A percentile compares a stretch with the other conserved stretches of the same genome.
Evolutionary conservation across 2,329 filamentous ascomycete genomes (phyloP).

Genomic region (Curvularia lunata): DNA sequence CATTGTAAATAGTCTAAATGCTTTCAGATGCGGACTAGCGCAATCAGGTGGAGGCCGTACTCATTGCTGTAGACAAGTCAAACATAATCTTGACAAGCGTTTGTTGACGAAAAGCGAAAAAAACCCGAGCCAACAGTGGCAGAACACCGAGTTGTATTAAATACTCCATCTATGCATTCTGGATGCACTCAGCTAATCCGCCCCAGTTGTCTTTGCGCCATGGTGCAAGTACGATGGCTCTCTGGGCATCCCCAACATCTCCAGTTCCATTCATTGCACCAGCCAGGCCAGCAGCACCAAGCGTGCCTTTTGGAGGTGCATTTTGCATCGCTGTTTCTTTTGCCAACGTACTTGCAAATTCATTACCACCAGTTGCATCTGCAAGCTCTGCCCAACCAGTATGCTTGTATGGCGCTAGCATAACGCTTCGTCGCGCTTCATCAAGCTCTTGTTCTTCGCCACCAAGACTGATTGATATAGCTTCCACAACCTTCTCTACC

Average conservation of each 20-base stretch:
- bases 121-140: neutral
- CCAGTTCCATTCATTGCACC: slow-evolving; percentile 77
- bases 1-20: neutral
- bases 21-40: neutral
- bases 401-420: slow-evolving; percentile 79
- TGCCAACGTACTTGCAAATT: slow-evolving; percentile 75
- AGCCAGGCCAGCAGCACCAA: slow-evolving; percentile 74
- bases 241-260: slow-evolving; percentile 74
- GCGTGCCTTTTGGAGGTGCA: slow-evolving; percentile 72
- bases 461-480: slow-evolving; percentile 67
- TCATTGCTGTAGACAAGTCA: neutral
- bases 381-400: slow-evolving; percentile 82
- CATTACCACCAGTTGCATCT: slow-evolving; percentile 54
- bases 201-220: slow-evolving; percentile 75
- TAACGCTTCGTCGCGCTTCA: slow-evolving; percentile 76
- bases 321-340: slow-evolving; percentile 76
- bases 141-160: neutral
- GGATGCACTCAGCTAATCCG: slow-evolving; percentile 27
- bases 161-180: slow-evolving; percentile 3
- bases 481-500: slow-evolving; percentile 77
- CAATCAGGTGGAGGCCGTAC: neutral
- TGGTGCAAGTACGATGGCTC: slow-evolving; percentile 78
- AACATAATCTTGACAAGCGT: neutral
- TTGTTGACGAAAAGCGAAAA: neutral
- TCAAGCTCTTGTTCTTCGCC: slow-evolving; percentile 59